Percentiles rank a stretch among this genome's conserved stretches.
phyloP scores from a whole-genome alignment of 179 eudicot species.

The Gypsophila paniculata region DNA sequence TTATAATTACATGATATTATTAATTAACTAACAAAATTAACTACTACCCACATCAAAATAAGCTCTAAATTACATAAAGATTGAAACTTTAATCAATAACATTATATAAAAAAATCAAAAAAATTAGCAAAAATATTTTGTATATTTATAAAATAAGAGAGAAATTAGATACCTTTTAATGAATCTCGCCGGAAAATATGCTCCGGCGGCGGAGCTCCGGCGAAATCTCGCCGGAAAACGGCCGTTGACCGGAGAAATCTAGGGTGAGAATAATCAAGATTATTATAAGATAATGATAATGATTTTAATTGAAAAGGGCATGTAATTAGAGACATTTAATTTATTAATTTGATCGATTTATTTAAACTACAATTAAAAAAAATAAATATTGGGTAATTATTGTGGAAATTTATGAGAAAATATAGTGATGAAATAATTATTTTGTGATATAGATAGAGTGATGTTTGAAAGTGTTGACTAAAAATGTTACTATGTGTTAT shows the following conservation, averaged over 20 bases:
- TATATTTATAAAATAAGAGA: neutral
- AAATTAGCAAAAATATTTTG: neutral
- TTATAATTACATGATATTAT: conserved; percentile 3
- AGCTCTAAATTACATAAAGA: neutral
- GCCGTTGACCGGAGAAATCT: conserved; percentile 17
- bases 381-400: too few species aligned
- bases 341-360: neutral
- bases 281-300: conserved; percentile 19
- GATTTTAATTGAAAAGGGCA: conserved; percentile 23
- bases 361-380: too few species aligned
- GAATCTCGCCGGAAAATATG: conserved; percentile 16
- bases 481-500: too few species aligned
- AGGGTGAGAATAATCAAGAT: conserved; percentile 6
- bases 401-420: neutral
- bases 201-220: conserved; percentile 6
- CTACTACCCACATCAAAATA: neutral
- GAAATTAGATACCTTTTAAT: conserved; percentile 20
- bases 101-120: neutral
- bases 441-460: neutral
- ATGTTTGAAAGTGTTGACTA: neutral
- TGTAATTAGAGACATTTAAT: conserved; percentile 26
- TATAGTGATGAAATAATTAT: neutral
- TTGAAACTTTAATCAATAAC: neutral
- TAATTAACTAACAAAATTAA: conserved; percentile 5
- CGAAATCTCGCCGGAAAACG: conserved; percentile 19